These are phyloP conservation scores for Candida stauntonica DNA, from an alignment of 805 yeast species.

Conservation along the genomic window DNA sequence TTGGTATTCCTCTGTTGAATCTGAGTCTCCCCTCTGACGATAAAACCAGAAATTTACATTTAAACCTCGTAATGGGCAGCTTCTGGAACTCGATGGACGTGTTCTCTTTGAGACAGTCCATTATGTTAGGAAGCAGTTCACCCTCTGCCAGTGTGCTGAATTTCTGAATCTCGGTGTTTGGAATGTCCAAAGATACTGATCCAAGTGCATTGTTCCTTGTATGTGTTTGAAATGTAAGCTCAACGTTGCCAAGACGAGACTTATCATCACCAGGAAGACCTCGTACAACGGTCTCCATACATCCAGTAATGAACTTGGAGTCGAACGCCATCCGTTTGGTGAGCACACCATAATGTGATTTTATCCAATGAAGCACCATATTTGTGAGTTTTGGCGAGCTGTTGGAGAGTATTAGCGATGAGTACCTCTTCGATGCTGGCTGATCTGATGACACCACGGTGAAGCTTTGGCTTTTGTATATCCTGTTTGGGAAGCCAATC, in stretches of 20 bases:
- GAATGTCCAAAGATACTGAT: conserved; percentile 26
- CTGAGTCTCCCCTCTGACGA: conserved; percentile 21
- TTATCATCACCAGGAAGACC: conserved; percentile 14
- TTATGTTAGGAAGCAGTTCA: conserved; percentile 15
- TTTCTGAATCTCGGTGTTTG: conserved; percentile 22
- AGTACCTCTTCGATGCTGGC: conserved; percentile 2
- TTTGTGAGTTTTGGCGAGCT: conserved; percentile 16
- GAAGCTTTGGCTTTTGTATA: conserved; percentile 18
- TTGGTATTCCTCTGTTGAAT: conserved; percentile 22
- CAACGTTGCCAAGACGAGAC: conserved; percentile 26
- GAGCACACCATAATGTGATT: conserved; percentile 24
- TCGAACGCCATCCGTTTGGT: conserved; percentile 25
- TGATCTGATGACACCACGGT: conserved; percentile 13
- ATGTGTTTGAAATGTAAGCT: conserved; percentile 22
- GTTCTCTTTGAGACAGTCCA: conserved; percentile 20
- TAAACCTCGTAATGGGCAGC: conserved; percentile 18
- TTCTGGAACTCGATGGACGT: conserved; percentile 29
- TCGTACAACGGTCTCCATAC: conserved; percentile 24
- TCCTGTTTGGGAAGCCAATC: conserved; percentile 20
- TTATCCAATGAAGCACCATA: conserved; percentile 28
- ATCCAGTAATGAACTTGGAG: conserved; percentile 21
- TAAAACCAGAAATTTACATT: conserved; percentile 19
- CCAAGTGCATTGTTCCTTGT: conserved; percentile 24
- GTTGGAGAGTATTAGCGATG: conserved; percentile 14
- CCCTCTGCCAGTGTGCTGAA: conserved; percentile 13